phyloP scores from a whole-genome alignment of 176 grass and related monocot species.

The Triticum timopheevii region DNA sequence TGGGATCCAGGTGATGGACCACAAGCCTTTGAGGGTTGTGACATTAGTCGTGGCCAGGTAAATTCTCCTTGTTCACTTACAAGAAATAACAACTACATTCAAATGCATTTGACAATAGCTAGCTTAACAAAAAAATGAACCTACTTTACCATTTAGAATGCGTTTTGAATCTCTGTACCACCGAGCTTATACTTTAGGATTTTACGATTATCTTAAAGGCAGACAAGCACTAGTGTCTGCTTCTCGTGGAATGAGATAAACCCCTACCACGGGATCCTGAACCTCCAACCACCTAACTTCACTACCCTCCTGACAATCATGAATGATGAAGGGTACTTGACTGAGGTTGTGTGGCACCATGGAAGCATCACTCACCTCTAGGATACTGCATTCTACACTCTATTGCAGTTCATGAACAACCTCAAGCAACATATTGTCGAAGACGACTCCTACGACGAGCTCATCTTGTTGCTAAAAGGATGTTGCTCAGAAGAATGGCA shows the following conservation, averaged over 20 bases:
- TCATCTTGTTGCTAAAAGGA: slow-evolving; percentile 39
- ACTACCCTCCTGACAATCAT: slow-evolving; percentile 12
- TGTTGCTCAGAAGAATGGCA: background rate
- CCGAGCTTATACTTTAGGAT: slow-evolving; percentile 20
- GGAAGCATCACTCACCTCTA: background rate
- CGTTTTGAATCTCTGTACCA: background rate
- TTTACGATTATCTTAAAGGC: slow-evolving; percentile 21
- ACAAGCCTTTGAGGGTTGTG: slow-evolving; percentile 30
- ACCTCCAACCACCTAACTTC: background rate
- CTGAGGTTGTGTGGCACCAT: background rate
- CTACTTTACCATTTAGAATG: background rate
- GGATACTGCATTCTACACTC: slow-evolving; percentile 36
- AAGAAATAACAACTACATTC: background rate
- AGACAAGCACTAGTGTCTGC: slow-evolving; percentile 37
- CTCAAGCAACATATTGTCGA: background rate
- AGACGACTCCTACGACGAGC: slow-evolving; percentile 42
- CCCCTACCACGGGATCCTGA: background rate
- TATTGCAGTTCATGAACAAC: slow-evolving; percentile 38
- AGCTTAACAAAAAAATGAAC: too few relatives aligned
- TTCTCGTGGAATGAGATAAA: slow-evolving; percentile 16
- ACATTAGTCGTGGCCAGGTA: slow-evolving; percentile 47
- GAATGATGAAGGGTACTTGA: slow-evolving; percentile 7
- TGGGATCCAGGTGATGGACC: slow-evolving; percentile 29
- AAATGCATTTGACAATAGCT: background rate
- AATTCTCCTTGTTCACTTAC: slow-evolving; percentile 23